Evolutionary conservation across 257 asterid species (phyloP).

Genomic region (Eustoma russellianum): DNA sequence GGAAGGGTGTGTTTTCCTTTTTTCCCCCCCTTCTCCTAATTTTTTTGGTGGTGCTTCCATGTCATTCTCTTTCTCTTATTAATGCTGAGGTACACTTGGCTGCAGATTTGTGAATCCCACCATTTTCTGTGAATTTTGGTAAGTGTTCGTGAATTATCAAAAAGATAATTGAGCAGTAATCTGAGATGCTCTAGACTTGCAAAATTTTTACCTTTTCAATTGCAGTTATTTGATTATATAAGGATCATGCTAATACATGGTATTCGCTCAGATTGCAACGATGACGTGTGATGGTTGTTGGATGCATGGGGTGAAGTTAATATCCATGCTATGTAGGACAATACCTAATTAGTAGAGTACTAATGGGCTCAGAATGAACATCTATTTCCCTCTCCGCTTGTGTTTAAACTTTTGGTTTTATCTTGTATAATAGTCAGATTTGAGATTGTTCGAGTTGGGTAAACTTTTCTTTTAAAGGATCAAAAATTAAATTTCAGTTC

Average conservation of each 20-base stretch:
- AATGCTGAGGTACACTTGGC: conserved; percentile 8
- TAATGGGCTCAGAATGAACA: conserved; percentile 21
- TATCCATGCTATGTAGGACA: conserved; percentile 35
- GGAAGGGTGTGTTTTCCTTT: no score
- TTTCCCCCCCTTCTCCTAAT: no score
- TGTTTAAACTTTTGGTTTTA: conserved; percentile 12
- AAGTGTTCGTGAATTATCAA: conserved; percentile 1
- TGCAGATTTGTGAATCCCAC: conserved; percentile 7
- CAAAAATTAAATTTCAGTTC: background rate
- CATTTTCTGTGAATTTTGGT: conserved; percentile 5
- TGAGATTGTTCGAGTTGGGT: conserved; percentile 3
- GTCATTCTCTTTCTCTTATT: background rate
- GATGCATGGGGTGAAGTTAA: conserved; percentile 40
- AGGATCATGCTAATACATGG: conserved; percentile 39
- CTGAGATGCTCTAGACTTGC: conserved; percentile 1
- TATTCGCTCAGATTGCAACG: conserved; percentile 71
- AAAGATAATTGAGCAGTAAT: background rate
- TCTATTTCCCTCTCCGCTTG: conserved; percentile 3
- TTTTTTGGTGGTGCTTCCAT: background rate
- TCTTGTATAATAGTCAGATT: conserved; percentile 6
- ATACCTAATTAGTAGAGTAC: conserved; percentile 22
- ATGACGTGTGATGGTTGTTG: conserved; percentile 68
- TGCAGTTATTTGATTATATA: conserved; percentile 22
- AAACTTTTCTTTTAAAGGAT: background rate
- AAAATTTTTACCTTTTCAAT: conserved; percentile 12